Percentiles rank a stretch among this genome's conserved stretches.
phyloP scores from a whole-genome alignment of 345 rosid genomes.

The Citrus mangshanensis region DNA sequence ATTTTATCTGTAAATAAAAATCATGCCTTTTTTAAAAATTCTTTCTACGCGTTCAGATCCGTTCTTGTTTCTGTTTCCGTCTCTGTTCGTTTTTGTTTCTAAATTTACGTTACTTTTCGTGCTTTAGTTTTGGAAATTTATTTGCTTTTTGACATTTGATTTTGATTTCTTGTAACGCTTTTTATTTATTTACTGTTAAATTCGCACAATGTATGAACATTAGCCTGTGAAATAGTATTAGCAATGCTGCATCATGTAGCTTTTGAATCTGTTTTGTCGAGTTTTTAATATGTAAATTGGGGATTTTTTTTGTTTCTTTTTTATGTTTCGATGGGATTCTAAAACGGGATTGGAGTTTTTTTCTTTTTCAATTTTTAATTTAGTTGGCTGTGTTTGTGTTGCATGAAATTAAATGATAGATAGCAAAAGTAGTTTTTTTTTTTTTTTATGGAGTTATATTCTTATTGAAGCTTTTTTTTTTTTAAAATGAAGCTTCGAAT shows the following conservation, averaged over 20 bases:
- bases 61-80: slow-evolving; percentile 20
- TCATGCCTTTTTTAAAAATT: neutral
- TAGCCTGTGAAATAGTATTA: neutral
- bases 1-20: neutral
- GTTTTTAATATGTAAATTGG: neutral
- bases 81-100: neutral
- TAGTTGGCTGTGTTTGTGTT: slow-evolving; percentile 3
- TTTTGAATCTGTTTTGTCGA: slow-evolving; percentile 6
- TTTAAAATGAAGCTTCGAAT: neutral
- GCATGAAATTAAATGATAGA: neutral
- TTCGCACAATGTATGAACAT: slow-evolving; percentile 33
- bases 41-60: slow-evolving; percentile 35
- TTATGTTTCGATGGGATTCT: neutral
- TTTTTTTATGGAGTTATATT: neutral
- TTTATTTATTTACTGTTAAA: slow-evolving; percentile 14
- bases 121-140: neutral
- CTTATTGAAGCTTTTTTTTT: neutral
- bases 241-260: slow-evolving; percentile 4
- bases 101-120: neutral
- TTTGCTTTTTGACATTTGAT: slow-evolving; percentile 14
- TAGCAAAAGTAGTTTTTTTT: neutral
- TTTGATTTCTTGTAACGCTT: neutral
- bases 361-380: neutral
- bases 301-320: neutral
- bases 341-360: neutral